Conservation (phyloP, 2,329 filamentous ascomycete species). For the Ceratocystis destructans region DNA sequence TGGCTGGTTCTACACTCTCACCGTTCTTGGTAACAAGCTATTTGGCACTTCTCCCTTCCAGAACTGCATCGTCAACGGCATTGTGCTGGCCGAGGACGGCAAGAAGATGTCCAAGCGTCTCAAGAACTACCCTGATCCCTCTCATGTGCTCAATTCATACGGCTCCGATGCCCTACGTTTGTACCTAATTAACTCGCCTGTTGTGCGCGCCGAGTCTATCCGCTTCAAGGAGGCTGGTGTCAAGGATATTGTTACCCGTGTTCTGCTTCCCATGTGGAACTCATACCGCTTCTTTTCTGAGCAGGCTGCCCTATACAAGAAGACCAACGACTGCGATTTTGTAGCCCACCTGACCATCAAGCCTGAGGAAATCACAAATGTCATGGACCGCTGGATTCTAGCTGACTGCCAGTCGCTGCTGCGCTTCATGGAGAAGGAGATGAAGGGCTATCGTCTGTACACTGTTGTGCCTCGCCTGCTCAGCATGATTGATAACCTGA, state of each 20-base stretch:
- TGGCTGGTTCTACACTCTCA: constrained; percentile 25
- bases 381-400: constrained; percentile 93
- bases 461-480: constrained; percentile 71
- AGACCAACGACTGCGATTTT: constrained; percentile 21
- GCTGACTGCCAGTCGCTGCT: constrained; percentile 84
- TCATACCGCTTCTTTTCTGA: constrained; percentile 24
- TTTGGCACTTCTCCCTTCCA: constrained; percentile 23
- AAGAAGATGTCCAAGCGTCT: constrained; percentile 26
- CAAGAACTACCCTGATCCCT: constrained; percentile 24
- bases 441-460: constrained; percentile 65
- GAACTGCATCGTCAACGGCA: constrained; percentile 24
- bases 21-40: constrained; percentile 23
- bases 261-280: constrained; percentile 24
- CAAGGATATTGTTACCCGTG: constrained; percentile 23
- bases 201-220: constrained; percentile 23
- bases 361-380: constrained; percentile 27
- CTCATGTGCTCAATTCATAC: constrained; percentile 21
- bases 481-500: constrained; percentile 68
- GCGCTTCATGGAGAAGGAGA: constrained; percentile 84
- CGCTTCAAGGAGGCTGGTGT: constrained; percentile 24
- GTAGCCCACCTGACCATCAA: constrained; percentile 19
- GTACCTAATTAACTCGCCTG: constrained; percentile 24
- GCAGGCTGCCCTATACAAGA: constrained; percentile 22
- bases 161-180: constrained; percentile 24
- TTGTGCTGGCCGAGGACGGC: constrained; percentile 24